Evolutionary conservation across 2,329 filamentous ascomycete genomes (phyloP).

Genomic region (Fusarium hostae): DNA sequence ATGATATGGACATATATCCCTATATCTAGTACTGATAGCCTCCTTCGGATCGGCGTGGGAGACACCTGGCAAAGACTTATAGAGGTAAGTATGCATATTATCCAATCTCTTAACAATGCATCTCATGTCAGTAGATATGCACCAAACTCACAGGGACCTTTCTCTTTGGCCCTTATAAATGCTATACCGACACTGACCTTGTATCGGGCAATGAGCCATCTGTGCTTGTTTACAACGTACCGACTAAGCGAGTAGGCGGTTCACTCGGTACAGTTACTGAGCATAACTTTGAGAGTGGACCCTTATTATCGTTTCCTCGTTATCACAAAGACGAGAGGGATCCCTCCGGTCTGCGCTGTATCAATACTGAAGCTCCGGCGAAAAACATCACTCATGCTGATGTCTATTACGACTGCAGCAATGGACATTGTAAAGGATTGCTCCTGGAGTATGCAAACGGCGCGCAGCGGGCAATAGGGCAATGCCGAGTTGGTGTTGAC

Average conservation of each 20-base stretch:
- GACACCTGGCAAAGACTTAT: neutral
- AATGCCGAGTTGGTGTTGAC: slow-evolving; percentile 3
- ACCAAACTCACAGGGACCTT: neutral
- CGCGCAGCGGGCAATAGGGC: neutral
- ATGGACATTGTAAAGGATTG: neutral
- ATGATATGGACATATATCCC: neutral
- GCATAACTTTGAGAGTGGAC: neutral
- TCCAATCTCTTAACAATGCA: neutral
- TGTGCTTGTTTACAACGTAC: neutral
- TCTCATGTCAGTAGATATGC: neutral
- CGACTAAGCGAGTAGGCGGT: neutral
- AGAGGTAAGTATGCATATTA: neutral
- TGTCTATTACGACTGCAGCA: neutral
- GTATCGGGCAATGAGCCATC: neutral
- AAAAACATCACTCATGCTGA: neutral
- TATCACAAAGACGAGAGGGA: neutral
- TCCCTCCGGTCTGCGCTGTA: no score
- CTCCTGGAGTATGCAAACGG: neutral
- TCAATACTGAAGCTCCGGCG: neutral
- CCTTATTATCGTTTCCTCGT: neutral
- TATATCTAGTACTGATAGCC: neutral
- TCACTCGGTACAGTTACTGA: neutral
- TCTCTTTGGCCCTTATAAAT: neutral
- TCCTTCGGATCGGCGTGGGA: neutral
- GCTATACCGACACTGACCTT: neutral